Conservation (phyloP, 108 stramenopile species). For the Skeletonema costatum region DNA sequence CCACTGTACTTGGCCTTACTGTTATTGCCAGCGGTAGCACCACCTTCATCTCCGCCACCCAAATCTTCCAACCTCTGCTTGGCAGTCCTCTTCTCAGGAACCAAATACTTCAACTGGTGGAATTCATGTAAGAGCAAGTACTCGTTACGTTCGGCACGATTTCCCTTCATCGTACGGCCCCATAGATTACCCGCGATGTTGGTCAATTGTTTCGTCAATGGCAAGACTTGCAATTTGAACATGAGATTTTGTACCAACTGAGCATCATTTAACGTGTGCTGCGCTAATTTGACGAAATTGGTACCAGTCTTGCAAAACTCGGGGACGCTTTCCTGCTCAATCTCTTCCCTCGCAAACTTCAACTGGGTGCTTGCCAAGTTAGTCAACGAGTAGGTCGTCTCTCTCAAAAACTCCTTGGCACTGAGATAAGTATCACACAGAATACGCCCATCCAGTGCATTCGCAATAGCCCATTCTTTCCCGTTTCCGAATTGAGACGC, state of each 20-base stretch:
- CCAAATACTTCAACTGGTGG: constrained; percentile 92
- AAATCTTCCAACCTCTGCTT: constrained; percentile 58
- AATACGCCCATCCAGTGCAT: constrained; percentile 89
- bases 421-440: constrained; percentile 96
- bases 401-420: constrained; percentile 93
- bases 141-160: constrained; percentile 99
- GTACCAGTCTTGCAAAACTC: constrained; percentile 72
- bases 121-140: constrained; percentile 99
- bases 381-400: constrained; percentile 95
- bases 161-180: constrained; percentile 93
- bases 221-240: constrained; percentile 95
- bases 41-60: constrained; percentile 21
- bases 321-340: constrained; percentile 94
- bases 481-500: constrained; percentile 61
- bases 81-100: constrained; percentile 85
- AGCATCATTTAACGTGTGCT: constrained; percentile 90
- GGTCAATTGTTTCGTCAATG: constrained; percentile 97
- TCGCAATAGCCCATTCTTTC: constrained; percentile 81
- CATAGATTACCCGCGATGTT: constrained; percentile 97
- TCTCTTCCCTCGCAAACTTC: constrained; percentile 73
- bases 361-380: constrained; percentile 85
- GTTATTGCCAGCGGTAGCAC: constrained; percentile 17
- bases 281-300: constrained; percentile 83
- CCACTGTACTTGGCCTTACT: constrained; percentile 95
- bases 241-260: constrained; percentile 92